Evolutionary conservation across 2,329 filamentous ascomycete genomes (phyloP), one percentile per base, ranked within the genome.

Genomic region (Diplodia mutila): DNA sequence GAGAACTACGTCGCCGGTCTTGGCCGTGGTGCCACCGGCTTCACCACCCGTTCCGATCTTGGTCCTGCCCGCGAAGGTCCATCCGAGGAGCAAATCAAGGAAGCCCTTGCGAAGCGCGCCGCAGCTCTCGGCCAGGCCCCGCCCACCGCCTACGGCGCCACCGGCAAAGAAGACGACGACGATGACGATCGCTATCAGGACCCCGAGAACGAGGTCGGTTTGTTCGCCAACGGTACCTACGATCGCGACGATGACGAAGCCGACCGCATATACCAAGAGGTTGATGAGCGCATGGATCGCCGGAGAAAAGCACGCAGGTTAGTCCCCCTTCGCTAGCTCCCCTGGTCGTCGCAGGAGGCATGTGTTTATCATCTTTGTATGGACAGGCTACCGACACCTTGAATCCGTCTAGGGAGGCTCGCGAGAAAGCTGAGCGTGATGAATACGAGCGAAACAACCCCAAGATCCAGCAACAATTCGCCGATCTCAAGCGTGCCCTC

Each of bases 171-270:
- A 74, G 90, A 91, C 59, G 89, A 91, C 61, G 88, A 91, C 21
- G 90, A 91, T 39, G 90, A 91, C 65, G 90, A 91, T 65, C 90
- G 94, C 55, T 98, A 93, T 75, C 93, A 97, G 76, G 95, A 99
- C 77, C 95, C 95, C 0, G 95, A 99, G 74, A 98, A 98, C 75
- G 95, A 99, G 79, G 91, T 95, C 57, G 95, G 96, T 4, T 84
- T 99, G 25, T 99, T 99, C 75, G 94, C 95, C 3, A 94, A 93
- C 67, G 95, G 95, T 42, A 78, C 77, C 68, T 99, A 97, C 82
- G 95, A 98, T 78, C 91, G 95, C 78, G 95, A 99, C 67, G 95
- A 99, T 76, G 95, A 99, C 75, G 96, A 99, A 80, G 95, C 95
- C 52, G 95, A 99, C 81, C 87, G 92, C 75, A 97, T 99, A 75